Conservation (phyloP, 2,329 filamentous ascomycete genomes). For the Apiospora rasikravindrae region DNA sequence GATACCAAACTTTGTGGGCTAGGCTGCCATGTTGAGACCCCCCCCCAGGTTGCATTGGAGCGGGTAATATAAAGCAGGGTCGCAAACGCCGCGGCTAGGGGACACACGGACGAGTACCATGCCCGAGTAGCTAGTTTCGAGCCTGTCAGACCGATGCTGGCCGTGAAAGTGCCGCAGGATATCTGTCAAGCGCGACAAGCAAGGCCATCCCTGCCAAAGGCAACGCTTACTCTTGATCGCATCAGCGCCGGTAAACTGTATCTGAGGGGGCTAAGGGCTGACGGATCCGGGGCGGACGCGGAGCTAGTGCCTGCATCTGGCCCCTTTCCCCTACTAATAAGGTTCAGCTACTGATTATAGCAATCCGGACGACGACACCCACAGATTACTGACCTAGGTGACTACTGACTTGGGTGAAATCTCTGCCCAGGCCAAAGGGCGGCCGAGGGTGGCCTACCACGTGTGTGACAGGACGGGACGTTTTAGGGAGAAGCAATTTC, state of each 20-base stretch:
- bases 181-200: not conserved
- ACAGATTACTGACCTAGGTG: not conserved
- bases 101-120: too few species aligned
- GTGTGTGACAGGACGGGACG: too few species aligned
- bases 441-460: too few species aligned
- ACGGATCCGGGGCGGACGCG: not conserved
- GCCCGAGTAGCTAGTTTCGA: not conserved
- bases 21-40: not conserved
- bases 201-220: not conserved
- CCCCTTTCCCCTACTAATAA: not conserved
- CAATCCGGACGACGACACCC: not conserved
- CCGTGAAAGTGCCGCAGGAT: not conserved
- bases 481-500: too few species aligned
- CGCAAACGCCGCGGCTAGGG: too few species aligned
- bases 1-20: too few species aligned
- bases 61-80: too few species aligned
- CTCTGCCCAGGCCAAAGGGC: not conserved
- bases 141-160: not conserved
- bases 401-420: not conserved
- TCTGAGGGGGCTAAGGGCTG: not conserved
- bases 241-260: not conserved
- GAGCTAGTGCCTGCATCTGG: not conserved
- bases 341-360: not conserved
- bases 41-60: too few species aligned
- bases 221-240: not conserved